phyloP scores from a whole-genome alignment of 495 filamentous ascomycete genomes.

The Penicillium silybi region DNA sequence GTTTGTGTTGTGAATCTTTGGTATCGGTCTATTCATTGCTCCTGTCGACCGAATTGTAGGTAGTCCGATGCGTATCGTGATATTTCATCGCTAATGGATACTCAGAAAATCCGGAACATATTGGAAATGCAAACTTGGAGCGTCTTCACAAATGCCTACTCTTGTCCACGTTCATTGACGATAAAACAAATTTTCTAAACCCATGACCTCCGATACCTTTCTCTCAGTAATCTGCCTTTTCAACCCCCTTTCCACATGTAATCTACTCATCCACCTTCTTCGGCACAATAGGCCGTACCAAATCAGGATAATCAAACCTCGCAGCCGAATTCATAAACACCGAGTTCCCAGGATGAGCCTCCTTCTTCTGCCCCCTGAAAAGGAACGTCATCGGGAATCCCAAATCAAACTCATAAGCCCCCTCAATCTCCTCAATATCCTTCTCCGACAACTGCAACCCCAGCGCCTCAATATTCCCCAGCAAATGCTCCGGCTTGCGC shows the following conservation, averaged over 20 bases:
- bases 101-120: background rate
- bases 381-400: conserved; percentile 59
- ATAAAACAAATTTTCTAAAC: background rate
- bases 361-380: conserved; percentile 12
- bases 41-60: no score
- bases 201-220: background rate
- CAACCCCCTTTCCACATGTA: background rate
- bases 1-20: background rate
- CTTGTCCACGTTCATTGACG: background rate
- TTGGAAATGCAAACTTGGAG: background rate
- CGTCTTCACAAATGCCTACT: background rate
- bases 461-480: conserved; percentile 67
- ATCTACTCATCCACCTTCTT: conserved; percentile 18
- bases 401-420: conserved; percentile 55
- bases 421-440: conserved; percentile 64
- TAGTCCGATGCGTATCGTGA: background rate
- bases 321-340: conserved; percentile 14
- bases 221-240: background rate
- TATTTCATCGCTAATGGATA: background rate
- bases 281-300: conserved; percentile 11
- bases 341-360: conserved; percentile 18
- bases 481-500: conserved; percentile 60
- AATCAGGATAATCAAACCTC: conserved; percentile 24
- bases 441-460: conserved; percentile 50
- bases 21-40: background rate